Evolutionary conservation across 768 basidiomycete species (phyloP), one percentile per base, ranked within the genome.

Genomic region (Fomitopsis serialis): DNA sequence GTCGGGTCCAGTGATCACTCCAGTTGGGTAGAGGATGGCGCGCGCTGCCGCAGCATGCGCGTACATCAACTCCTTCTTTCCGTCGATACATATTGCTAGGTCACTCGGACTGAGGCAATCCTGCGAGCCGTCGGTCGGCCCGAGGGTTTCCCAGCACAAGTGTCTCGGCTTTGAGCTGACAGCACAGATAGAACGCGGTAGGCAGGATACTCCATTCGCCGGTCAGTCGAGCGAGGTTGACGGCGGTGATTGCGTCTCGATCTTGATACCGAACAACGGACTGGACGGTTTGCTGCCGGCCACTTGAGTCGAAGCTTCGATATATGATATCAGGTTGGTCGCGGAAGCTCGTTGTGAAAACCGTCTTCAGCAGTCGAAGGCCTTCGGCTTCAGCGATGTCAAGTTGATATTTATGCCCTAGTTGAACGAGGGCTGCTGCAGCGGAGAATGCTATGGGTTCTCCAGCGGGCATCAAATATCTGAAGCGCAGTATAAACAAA

Each of bases 151-250:
- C 34, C 34, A 9, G 9, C 15, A 35, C 27, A 1, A 44, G 40
- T 7, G 44, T 3, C 11, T 27, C 42, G 42, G 15, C 21, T 49
- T 57, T 55, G 50, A 60, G 58, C 54, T 56, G 55, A 48, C 50
- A 57, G 50, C 55, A 56, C 42, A 54, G 53, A 53, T 57, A 60
- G 55, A 60, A 55, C 50, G 58, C 58, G 45, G 55, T 50, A 45
- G 58, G 58, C 12, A 60, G 55, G 34, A 60, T 52, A 29, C 50
- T 47, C 46, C 45, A 45, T 24, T 53, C 23, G 53, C 54, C 53
- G 7, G 58, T 60, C 44, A 60, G 55, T 21, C 55, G 55, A 1
- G 58, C 58, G 51, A 60, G 55, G 55, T 54, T 57, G 29, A 60
- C 53, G 27, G 54, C 51, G 7, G 42, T 29, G 53, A 59, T 55